phyloP scores from a whole-genome alignment of 495 filamentous ascomycete species.

The Chlorociboria aeruginascens region DNA sequence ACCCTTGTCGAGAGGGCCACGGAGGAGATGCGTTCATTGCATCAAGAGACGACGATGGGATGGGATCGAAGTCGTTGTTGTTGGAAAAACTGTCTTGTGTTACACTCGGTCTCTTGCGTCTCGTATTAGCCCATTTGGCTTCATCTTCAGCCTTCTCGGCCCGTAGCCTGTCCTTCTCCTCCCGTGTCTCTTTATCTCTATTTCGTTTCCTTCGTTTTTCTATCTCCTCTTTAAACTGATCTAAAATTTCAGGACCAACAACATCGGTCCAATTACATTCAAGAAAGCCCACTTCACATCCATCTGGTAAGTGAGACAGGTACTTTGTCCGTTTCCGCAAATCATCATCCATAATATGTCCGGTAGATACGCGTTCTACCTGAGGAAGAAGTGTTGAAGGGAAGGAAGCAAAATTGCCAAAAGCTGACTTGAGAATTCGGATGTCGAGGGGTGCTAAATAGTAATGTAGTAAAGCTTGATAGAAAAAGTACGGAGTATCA shows the following conservation, averaged over 20 bases:
- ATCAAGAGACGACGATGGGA: constrained; percentile 31
- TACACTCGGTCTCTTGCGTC: constrained; percentile 23
- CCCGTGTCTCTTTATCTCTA: constrained; percentile 72
- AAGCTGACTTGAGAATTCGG: constrained; percentile 82
- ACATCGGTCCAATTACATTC: constrained; percentile 97
- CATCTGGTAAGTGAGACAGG: constrained; percentile 78
- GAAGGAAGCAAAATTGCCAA: constrained; percentile 71
- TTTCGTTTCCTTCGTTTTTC: constrained; percentile 69
- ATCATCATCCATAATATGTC: constrained; percentile 84
- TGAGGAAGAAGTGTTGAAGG: constrained; percentile 83
- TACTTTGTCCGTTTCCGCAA: constrained; percentile 82
- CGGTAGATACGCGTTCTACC: constrained; percentile 84
- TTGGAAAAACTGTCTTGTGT: constrained; percentile 8
- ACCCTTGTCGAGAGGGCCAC: constrained; percentile 37
- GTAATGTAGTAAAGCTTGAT: constrained; percentile 78
- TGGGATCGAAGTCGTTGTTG: constrained; percentile 53
- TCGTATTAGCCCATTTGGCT: constrained; percentile 42
- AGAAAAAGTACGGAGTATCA: constrained; percentile 63
- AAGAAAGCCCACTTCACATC: constrained; percentile 86
- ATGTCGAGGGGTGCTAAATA: constrained; percentile 93
- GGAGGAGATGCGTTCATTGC: constrained; percentile 42
- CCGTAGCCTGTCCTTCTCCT: constrained; percentile 80
- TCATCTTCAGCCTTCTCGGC: constrained; percentile 74
- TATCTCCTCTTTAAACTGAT: constrained; percentile 61
- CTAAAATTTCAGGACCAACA: constrained; percentile 62